These are phyloP conservation scores for Zygosaccharomyces sapae DNA, from an alignment of 1,139 yeast genomes.

Conservation along the genomic window DNA sequence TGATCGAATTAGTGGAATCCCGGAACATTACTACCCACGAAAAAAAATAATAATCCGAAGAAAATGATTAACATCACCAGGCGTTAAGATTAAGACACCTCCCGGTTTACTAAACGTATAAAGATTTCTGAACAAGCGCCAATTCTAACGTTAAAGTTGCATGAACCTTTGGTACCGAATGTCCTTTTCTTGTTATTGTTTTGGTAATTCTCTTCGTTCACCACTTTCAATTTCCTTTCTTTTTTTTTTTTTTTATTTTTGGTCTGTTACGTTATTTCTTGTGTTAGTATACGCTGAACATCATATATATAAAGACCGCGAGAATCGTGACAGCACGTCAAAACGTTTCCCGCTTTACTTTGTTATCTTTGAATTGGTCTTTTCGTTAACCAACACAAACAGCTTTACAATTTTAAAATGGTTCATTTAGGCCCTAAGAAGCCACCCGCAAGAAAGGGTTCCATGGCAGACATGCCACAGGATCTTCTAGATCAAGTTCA, in stretches of 20 bases:
- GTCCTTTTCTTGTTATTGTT: background rate
- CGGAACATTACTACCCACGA: background rate
- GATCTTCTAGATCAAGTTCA: conserved; percentile 57
- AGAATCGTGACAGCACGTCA: conserved; percentile 3
- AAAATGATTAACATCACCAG: conserved; percentile 10
- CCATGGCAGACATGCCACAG: conserved; percentile 71
- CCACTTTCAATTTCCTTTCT: background rate
- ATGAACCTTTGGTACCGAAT: no score
- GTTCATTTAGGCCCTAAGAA: conserved; percentile 81
- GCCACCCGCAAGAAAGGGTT: conserved; percentile 78
- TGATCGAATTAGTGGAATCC: conserved; percentile 3
- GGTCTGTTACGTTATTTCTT: conserved; percentile 39
- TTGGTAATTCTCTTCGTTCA: background rate
- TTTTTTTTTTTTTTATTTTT: conserved; percentile 37
- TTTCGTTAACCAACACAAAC: background rate
- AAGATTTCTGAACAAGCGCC: conserved; percentile 53
- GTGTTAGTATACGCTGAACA: no score
- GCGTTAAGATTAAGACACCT: conserved; percentile 39
- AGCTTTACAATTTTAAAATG: conserved; percentile 41
- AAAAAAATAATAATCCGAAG: background rate
- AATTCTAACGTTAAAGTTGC: no score
- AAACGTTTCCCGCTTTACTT: conserved; percentile 1
- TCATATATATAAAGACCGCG: conserved; percentile 33
- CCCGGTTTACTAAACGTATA: conserved; percentile 34
- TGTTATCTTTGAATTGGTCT: background rate